A percentile compares a stretch with the other conserved stretches of the same genome.
Conservation (phyloP, 768 basidiomycete genomes). For the Tulasnella sp. region DNA sequence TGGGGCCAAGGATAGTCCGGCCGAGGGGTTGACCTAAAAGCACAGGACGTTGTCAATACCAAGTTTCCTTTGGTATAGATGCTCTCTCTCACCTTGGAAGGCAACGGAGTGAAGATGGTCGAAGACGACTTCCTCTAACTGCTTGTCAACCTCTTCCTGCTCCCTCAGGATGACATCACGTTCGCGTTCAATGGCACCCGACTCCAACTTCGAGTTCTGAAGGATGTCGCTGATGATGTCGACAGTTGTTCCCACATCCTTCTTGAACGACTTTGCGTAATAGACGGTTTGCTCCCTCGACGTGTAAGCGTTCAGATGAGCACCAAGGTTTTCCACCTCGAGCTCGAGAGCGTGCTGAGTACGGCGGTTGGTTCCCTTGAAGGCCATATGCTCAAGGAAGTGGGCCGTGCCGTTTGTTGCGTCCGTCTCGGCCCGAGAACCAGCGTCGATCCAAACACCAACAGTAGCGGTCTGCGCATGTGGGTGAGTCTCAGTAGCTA, state of each 20-base stretch:
- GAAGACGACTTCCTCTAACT: slow-evolving; percentile 96
- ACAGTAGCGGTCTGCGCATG: slow-evolving; percentile 97
- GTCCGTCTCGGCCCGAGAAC: slow-evolving; percentile 93
- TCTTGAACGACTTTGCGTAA: slow-evolving; percentile 97
- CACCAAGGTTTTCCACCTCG: slow-evolving; percentile 96
- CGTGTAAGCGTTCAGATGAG: slow-evolving; percentile 96
- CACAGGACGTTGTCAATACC: neutral
- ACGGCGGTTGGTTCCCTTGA: slow-evolving; percentile 90
- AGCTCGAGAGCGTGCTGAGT: slow-evolving; percentile 88
- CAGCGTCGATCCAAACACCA: slow-evolving; percentile 98
- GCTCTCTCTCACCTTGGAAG: slow-evolving; percentile 72
- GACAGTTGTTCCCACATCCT: slow-evolving; percentile 85
- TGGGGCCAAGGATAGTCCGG: slow-evolving; percentile 95
- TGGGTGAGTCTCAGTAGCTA: slow-evolving; percentile 87
- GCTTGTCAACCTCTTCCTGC: slow-evolving; percentile 99
- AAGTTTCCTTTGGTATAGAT: slow-evolving; percentile 2
- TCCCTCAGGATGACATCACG: slow-evolving; percentile 94
- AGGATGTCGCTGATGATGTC: slow-evolving; percentile 98
- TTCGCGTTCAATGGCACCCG: slow-evolving; percentile 84
- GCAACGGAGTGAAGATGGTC: slow-evolving; percentile 97
- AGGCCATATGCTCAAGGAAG: slow-evolving; percentile 98
- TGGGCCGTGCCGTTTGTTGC: slow-evolving; percentile 94
- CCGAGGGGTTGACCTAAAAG: slow-evolving; percentile 84
- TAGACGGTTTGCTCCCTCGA: slow-evolving; percentile 99
- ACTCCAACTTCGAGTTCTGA: slow-evolving; percentile 92